Percentiles rank a stretch among this genome's conserved stretches.
These are phyloP conservation scores for Linum usitatissimum DNA, from an alignment of 345 rosid genomes.

Conservation along the genomic window DNA sequence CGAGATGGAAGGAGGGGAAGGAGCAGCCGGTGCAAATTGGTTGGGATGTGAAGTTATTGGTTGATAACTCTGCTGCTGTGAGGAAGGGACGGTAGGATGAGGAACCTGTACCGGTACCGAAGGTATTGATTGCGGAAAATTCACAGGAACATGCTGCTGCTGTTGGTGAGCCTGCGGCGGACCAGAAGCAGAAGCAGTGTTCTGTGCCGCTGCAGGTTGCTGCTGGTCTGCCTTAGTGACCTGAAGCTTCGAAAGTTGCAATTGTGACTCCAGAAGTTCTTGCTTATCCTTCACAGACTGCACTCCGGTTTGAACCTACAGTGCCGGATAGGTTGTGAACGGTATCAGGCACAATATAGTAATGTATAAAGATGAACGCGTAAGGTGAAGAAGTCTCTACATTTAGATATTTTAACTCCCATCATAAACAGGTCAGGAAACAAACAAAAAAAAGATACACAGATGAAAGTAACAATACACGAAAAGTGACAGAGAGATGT, in stretches of 20 bases:
- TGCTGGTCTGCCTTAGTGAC: constrained; percentile 37
- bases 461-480: too few species aligned
- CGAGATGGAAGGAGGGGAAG: constrained; percentile 29
- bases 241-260: constrained; percentile 54
- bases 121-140: constrained; percentile 31
- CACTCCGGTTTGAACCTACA: constrained; percentile 74
- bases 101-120: constrained; percentile 8
- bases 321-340: neutral
- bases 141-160: constrained; percentile 26
- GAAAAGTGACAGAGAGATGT: too few species aligned
- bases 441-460: too few species aligned
- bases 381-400: neutral
- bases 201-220: constrained; percentile 32
- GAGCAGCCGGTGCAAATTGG: constrained; percentile 36
- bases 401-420: neutral
- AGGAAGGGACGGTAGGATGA: constrained; percentile 28
- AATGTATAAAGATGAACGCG: neutral
- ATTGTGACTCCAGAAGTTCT: constrained; percentile 52
- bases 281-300: constrained; percentile 67
- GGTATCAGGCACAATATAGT: neutral
- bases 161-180: constrained; percentile 40
- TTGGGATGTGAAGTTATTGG: constrained; percentile 44
- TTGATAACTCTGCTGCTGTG: constrained; percentile 40
- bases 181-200: constrained; percentile 29
- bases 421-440: neutral